Evolutionary conservation across 768 basidiomycete species (phyloP).

Genomic region (Tulasnella sp.): DNA sequence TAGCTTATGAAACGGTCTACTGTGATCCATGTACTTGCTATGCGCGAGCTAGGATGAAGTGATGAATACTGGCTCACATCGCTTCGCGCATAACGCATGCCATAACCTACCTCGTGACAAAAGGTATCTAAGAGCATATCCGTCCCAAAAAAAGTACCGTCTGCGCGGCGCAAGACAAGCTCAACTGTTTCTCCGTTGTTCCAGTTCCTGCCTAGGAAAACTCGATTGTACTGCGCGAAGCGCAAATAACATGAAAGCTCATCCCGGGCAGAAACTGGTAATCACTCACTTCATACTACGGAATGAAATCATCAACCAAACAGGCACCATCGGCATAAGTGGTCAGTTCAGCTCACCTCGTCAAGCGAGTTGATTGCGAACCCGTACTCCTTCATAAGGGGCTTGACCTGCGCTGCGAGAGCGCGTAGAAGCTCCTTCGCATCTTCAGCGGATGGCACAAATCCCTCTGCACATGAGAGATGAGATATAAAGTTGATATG

Average conservation of each 20-base stretch:
- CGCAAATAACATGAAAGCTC: neutral
- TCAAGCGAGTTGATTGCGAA: conserved; percentile 65
- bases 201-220: conserved; percentile 48
- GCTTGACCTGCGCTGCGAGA: conserved; percentile 71
- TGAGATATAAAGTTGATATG: conserved; percentile 65
- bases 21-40: conserved; percentile 81
- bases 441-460: conserved; percentile 34
- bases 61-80: neutral
- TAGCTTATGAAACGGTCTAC: conserved; percentile 59
- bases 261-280: neutral
- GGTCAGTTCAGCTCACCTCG: conserved; percentile 39
- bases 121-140: conserved; percentile 65
- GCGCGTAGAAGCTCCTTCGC: conserved; percentile 64
- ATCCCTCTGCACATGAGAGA: conserved; percentile 35
- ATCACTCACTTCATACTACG: conserved; percentile 12
- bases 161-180: conserved; percentile 53
- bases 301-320: neutral
- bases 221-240: conserved; percentile 8
- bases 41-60: conserved; percentile 51
- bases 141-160: conserved; percentile 49
- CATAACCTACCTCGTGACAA: conserved; percentile 62
- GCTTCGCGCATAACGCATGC: neutral
- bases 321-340: neutral
- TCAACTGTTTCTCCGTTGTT: conserved; percentile 73
- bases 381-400: conserved; percentile 47